Percentiles rank a stretch among this genome's conserved stretches.
These are phyloP conservation scores for Amanita brunnescens DNA, from an alignment of 768 basidiomycete species.

Conservation along the genomic window DNA sequence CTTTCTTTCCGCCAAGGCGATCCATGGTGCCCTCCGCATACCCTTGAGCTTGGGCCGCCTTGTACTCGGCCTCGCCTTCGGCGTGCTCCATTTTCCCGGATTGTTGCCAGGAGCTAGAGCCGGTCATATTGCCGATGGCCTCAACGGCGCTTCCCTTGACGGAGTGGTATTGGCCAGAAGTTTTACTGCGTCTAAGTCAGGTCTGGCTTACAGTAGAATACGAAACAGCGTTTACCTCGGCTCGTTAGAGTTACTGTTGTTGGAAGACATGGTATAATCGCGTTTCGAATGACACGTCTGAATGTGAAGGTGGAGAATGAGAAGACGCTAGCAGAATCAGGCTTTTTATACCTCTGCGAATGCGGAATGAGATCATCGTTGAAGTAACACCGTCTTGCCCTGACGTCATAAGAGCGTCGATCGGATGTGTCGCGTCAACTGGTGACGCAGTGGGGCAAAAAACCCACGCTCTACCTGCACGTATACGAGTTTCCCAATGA, in stretches of 20 bases:
- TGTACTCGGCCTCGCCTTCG: slow-evolving; percentile 40
- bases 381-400: no score
- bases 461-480: no score
- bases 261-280: not conserved
- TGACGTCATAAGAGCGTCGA: no score
- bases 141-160: slow-evolving; percentile 32
- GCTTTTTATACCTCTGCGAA: no score
- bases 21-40: slow-evolving; percentile 41
- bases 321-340: no score
- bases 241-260: not conserved
- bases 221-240: not conserved
- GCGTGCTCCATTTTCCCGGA: slow-evolving; percentile 47
- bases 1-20: slow-evolving; percentile 38
- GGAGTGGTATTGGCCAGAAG: slow-evolving; percentile 35
- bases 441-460: no score
- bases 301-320: not conserved
- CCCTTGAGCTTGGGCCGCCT: slow-evolving; percentile 39
- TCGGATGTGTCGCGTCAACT: no score
- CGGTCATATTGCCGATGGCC: slow-evolving; percentile 38
- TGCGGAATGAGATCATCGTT: no score
- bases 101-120: slow-evolving; percentile 33
- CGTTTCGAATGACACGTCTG: not conserved
- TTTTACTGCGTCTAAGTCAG: slow-evolving; percentile 23
- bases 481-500: no score
- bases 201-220: not conserved